These are phyloP conservation scores for Setaria italica DNA, from an alignment of 202 grass and related monocot genomes.

Conservation along the genomic window DNA sequence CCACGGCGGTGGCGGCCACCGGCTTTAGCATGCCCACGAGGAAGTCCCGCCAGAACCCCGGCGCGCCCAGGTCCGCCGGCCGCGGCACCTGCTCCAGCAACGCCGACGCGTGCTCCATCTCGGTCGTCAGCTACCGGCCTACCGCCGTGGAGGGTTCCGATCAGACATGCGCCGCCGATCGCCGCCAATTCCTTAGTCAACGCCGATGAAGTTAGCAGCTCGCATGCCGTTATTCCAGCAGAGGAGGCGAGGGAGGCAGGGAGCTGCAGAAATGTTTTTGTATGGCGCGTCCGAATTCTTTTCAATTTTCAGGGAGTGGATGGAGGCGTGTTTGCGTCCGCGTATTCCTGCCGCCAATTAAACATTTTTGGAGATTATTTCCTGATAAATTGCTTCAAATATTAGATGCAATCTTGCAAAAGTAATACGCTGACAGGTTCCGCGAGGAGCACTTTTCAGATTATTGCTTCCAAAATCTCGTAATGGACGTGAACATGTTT, in stretches of 20 bases:
- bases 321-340: not conserved
- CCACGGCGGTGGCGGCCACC: conserved; percentile 47
- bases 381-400: not conserved
- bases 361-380: not conserved
- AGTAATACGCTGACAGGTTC: not conserved
- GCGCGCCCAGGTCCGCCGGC: conserved; percentile 51
- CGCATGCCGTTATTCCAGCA: too few species aligned
- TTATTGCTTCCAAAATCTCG: too few species aligned
- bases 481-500: not conserved
- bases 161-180: not conserved
- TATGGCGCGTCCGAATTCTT: too few species aligned
- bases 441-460: not conserved
- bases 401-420: not conserved
- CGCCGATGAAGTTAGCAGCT: not conserved
- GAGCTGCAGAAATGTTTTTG: not conserved
- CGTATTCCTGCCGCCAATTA: not conserved
- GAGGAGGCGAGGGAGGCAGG: too few species aligned
- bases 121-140: not conserved
- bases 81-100: conserved; percentile 28
- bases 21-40: conserved; percentile 69
- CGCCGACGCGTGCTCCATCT: not conserved
- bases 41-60: conserved; percentile 72
- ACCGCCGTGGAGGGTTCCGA: not conserved
- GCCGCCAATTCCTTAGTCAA: not conserved
- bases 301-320: too few species aligned